Conservation (phyloP, 495 filamentous ascomycete species). For the Neurospora pannonica region DNA sequence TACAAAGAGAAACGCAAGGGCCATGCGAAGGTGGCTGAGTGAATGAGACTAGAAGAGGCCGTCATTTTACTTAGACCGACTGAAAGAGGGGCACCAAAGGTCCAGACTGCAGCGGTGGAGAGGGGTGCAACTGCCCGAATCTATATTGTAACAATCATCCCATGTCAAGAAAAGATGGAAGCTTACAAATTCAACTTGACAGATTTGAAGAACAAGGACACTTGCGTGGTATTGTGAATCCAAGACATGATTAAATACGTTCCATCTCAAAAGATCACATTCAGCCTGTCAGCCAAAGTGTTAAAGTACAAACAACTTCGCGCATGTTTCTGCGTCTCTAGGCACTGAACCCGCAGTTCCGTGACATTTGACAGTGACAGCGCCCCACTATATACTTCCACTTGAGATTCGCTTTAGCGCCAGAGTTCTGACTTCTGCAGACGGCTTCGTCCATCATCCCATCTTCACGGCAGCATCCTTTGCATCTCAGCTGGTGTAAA, state of each 20-base stretch:
- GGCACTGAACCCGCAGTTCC: neutral
- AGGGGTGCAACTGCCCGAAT: neutral
- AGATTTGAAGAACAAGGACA: neutral
- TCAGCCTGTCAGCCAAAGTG: neutral
- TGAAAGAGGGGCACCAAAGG: neutral
- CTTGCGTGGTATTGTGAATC: neutral
- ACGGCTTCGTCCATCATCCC: neutral
- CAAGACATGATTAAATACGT: neutral
- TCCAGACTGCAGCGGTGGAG: neutral
- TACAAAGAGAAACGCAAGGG: too few species aligned
- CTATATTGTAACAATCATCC: neutral
- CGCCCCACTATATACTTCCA: neutral
- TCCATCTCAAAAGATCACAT: neutral
- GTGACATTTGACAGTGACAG: neutral
- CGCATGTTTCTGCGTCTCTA: neutral
- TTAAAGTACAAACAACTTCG: neutral
- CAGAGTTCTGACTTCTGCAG: neutral
- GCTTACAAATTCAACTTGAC: neutral
- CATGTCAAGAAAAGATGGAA: neutral
- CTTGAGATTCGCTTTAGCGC: neutral
- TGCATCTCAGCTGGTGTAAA: neutral
- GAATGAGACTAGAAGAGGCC: too few species aligned
- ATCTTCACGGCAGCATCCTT: neutral
- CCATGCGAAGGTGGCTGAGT: too few species aligned
- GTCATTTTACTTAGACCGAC: too few species aligned